Percentiles rank a stretch among this genome's conserved stretches.
Evolutionary conservation across 306 rosid genomes (phyloP).

Genomic region (Quercus aquifolioides): DNA sequence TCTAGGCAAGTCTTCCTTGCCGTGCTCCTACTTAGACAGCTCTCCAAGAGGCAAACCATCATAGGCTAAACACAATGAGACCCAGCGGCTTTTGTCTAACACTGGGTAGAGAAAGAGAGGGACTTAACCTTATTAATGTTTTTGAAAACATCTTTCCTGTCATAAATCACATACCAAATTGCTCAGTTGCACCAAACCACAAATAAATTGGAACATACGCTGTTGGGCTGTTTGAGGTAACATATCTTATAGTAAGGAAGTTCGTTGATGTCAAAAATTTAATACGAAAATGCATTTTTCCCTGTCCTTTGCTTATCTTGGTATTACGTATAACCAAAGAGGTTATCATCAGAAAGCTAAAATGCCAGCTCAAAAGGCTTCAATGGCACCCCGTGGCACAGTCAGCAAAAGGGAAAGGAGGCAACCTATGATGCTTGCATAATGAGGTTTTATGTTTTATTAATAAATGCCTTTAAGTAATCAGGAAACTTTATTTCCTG

Average conservation of each 20-base stretch:
- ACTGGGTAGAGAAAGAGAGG: too few relatives aligned
- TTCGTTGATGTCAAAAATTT: neutral
- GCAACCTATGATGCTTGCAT: neutral
- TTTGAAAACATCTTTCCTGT: too few relatives aligned
- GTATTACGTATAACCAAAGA: neutral
- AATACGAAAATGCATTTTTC: neutral
- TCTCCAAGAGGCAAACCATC: too few relatives aligned
- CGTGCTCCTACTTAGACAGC: too few relatives aligned
- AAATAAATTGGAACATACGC: neutral
- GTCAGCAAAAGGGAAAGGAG: neutral
- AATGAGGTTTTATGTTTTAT: neutral
- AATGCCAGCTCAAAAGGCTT: conserved; percentile 2
- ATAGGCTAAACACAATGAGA: too few relatives aligned
- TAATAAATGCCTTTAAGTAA: neutral
- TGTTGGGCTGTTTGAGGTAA: neutral
- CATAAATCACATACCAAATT: too few relatives aligned
- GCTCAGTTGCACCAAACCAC: too few relatives aligned
- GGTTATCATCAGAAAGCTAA: neutral
- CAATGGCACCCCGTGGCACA: neutral
- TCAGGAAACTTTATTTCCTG: neutral
- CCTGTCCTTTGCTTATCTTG: neutral
- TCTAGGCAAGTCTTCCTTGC: too few relatives aligned
- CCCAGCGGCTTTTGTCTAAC: too few relatives aligned
- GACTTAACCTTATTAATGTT: too few relatives aligned
- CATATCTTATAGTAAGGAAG: too few relatives aligned